phyloP scores from a whole-genome alignment of 164 flowering plant genomes.

The Platanus orientalis region DNA sequence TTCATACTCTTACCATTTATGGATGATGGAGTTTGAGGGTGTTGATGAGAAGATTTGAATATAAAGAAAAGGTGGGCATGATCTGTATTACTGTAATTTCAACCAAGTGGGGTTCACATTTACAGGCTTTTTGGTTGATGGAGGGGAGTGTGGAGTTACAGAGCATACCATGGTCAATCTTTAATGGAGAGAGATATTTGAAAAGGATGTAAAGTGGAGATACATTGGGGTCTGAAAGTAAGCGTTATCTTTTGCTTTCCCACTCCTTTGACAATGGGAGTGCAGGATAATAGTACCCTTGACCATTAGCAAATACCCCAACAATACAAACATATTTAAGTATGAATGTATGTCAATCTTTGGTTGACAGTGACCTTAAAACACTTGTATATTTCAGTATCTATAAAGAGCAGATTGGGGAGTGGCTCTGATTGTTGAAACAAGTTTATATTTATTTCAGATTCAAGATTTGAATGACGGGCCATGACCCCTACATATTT shows the following conservation, averaged over 20 bases:
- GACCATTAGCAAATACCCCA: neutral
- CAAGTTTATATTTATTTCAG: too few relatives aligned
- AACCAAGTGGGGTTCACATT: conserved; percentile 22
- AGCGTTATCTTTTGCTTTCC: conserved; percentile 25
- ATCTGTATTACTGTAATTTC: conserved; percentile 11
- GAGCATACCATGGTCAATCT: conserved; percentile 20
- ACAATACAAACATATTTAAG: neutral
- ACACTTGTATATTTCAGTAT: too few relatives aligned
- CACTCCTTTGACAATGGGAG: conserved; percentile 10
- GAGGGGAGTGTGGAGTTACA: conserved; percentile 19
- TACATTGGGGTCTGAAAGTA: conserved; percentile 7
- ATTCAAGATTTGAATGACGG: too few relatives aligned
- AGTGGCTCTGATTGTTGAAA: too few relatives aligned
- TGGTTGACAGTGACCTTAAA: too few relatives aligned
- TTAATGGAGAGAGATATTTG: conserved; percentile 10
- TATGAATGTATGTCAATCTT: neutral
- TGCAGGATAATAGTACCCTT: conserved; percentile 2
- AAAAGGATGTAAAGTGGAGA: conserved; percentile 11
- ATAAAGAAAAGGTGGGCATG: conserved; percentile 1
- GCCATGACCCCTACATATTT: too few relatives aligned
- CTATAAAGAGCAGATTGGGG: too few relatives aligned
- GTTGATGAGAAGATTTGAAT: conserved; percentile 9
- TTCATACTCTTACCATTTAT: neutral
- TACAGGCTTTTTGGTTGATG: conserved; percentile 12
- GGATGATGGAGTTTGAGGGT: conserved; percentile 21